These are phyloP conservation scores for Exophiala spinifera DNA, from an alignment of 2,329 filamentous ascomycete species.

Conservation along the genomic window DNA sequence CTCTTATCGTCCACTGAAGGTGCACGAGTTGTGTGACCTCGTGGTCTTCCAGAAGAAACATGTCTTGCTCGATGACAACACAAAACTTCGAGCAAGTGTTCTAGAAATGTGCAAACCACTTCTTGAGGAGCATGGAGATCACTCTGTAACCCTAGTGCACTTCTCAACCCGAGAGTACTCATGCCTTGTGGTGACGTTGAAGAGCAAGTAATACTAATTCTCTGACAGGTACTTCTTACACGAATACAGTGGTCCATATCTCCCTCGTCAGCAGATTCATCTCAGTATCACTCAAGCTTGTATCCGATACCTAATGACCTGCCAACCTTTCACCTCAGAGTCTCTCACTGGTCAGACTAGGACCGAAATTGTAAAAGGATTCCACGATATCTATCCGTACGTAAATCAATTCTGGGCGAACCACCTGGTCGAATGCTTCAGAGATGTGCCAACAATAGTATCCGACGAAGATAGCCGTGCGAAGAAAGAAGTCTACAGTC, in stretches of 20 bases:
- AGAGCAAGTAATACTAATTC: background rate
- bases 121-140: slow-evolving; percentile 24
- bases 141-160: slow-evolving; percentile 25
- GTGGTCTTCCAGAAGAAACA: slow-evolving; percentile 24
- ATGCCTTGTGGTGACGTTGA: slow-evolving; percentile 2
- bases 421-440: background rate
- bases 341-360: background rate
- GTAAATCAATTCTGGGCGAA: slow-evolving; percentile 14
- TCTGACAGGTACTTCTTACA: background rate
- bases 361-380: background rate
- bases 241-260: background rate
- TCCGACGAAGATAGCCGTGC: background rate
- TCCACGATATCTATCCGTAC: slow-evolving; percentile 30
- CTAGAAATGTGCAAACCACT: slow-evolving; percentile 31
- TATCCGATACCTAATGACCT: slow-evolving; percentile 6
- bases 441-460: slow-evolving; percentile 1
- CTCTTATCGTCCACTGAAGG: slow-evolving; percentile 18
- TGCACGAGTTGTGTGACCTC: slow-evolving; percentile 23
- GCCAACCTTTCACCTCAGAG: background rate
- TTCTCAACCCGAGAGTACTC: slow-evolving; percentile 27
- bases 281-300: background rate
- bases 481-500: background rate
- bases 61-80: slow-evolving; percentile 17
- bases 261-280: background rate
- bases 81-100: slow-evolving; percentile 18